Conservation (phyloP, 495 filamentous ascomycete species). For the Chaetomium tenue region DNA sequence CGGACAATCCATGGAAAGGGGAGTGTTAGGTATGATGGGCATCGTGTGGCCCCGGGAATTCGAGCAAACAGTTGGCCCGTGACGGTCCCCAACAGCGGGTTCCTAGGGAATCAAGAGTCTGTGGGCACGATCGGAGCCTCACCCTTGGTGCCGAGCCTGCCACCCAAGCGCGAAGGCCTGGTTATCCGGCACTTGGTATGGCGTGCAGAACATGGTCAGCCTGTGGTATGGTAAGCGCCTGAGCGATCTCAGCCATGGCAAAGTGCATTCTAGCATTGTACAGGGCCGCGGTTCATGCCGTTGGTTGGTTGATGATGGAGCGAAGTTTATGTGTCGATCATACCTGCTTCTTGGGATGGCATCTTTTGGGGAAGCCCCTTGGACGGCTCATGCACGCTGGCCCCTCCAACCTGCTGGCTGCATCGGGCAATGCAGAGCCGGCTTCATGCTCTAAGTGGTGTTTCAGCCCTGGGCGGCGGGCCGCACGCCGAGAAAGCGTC, state of each 20-base stretch:
- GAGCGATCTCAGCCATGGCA: not conserved
- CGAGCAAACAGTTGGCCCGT: not conserved
- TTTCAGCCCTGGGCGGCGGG: slow-evolving; percentile 4
- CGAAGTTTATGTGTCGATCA: slow-evolving; percentile 16
- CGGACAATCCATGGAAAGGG: not conserved
- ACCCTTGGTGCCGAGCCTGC: not conserved
- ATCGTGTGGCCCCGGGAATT: not conserved
- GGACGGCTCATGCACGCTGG: not conserved
- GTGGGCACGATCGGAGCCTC: not conserved
- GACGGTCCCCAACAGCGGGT: not conserved
- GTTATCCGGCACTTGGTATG: not conserved
- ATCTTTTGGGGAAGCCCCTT: not conserved
- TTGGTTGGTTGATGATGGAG: not conserved
- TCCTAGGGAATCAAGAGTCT: not conserved
- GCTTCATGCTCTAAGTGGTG: slow-evolving; percentile 1
- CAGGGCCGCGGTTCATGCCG: not conserved
- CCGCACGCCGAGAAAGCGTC: not conserved
- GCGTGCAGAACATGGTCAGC: not conserved
- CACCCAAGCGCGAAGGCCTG: not conserved
- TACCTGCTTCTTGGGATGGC: not conserved
- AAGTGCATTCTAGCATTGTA: not conserved
- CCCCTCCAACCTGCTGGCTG: not conserved
- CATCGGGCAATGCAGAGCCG: not conserved
- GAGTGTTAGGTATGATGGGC: not conserved
- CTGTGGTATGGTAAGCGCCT: not conserved